Conservation (phyloP, 2,329 filamentous ascomycete genomes). For the Ceratocystis ficicola region DNA sequence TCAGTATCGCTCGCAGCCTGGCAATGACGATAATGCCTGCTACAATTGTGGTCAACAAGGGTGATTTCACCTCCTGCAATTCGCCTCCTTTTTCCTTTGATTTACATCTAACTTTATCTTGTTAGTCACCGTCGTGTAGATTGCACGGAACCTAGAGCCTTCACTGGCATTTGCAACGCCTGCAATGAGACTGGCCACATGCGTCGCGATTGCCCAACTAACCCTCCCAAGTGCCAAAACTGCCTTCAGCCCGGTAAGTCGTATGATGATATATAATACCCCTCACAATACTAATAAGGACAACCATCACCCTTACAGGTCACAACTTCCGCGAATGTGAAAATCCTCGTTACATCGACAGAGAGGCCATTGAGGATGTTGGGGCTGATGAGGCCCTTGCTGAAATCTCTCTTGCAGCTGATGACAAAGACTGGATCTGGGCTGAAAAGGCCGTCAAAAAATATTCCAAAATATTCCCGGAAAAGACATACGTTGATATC, state of each 20-base stretch:
- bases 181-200: constrained; percentile 43
- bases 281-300: neutral
- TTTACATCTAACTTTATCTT: neutral
- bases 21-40: neutral
- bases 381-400: constrained; percentile 37
- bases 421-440: constrained; percentile 7
- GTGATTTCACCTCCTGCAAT: neutral
- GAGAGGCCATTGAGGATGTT: constrained; percentile 42
- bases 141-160: constrained; percentile 28
- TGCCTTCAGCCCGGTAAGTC: constrained; percentile 46
- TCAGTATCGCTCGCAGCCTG: neutral
- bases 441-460: constrained; percentile 44
- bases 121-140: constrained; percentile 28
- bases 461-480: constrained; percentile 50
- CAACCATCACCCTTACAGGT: constrained; percentile 31
- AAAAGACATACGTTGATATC: constrained; percentile 46
- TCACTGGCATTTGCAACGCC: constrained; percentile 30
- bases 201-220: constrained; percentile 50
- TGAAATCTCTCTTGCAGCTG: constrained; percentile 32
- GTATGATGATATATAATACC: constrained; percentile 20
- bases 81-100: neutral
- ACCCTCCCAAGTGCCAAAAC: constrained; percentile 47
- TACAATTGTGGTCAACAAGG: neutral
- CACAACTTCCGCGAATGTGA: constrained; percentile 46
- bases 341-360: constrained; percentile 47